Percentiles rank a stretch among this genome's conserved stretches.
phyloP scores from a whole-genome alignment of 208 protist species.

The Leptomonas seymouri region DNA sequence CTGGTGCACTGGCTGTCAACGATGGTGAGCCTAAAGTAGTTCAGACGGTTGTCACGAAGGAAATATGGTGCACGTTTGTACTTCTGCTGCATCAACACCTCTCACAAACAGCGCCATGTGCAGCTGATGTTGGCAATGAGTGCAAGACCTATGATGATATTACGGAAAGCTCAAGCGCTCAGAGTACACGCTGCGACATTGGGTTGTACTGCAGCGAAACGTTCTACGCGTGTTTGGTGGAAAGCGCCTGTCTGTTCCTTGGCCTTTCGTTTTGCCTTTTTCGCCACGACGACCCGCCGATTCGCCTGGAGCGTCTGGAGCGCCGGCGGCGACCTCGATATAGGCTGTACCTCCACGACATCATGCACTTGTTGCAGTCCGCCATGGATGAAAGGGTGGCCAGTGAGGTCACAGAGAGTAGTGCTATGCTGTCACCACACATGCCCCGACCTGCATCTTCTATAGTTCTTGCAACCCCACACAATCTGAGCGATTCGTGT shows the following conservation, averaged over 20 bases:
- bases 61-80: constrained; percentile 20
- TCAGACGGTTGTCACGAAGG: constrained; percentile 12
- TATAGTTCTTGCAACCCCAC: no score
- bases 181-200: constrained; percentile 30
- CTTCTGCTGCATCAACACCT: constrained; percentile 14
- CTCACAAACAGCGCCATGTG: not conserved
- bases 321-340: constrained; percentile 22
- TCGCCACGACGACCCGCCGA: constrained; percentile 44
- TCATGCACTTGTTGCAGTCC: constrained; percentile 20
- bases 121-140: not conserved
- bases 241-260: constrained; percentile 49
- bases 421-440: not conserved
- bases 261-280: constrained; percentile 48
- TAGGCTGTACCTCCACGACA: constrained; percentile 21
- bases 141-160: not conserved
- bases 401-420: not conserved
- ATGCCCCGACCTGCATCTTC: not conserved
- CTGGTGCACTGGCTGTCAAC: no score
- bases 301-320: constrained; percentile 31
- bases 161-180: not conserved
- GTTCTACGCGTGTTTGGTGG: constrained; percentile 48
- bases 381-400: constrained; percentile 4
- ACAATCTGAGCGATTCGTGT: not conserved
- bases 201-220: constrained; percentile 41
- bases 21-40: not conserved